Base-by-base conservation (phyloP, 78 protist genomes). In the Guillardia theta region DNA sequence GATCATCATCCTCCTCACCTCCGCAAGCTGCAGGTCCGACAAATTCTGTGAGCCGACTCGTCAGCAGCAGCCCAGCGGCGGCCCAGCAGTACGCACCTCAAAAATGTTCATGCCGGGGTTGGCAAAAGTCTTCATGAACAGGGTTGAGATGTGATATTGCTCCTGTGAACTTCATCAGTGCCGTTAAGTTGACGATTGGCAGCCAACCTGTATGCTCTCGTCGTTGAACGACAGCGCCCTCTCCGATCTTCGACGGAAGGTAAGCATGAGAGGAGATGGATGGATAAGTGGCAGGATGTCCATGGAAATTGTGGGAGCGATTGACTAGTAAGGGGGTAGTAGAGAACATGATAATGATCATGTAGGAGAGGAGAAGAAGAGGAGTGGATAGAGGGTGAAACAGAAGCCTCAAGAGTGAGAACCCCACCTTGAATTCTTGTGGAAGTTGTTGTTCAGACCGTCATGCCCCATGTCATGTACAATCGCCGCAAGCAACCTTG, bases 391-490 rank as follows among this genome's bases (percentile, higher is more conserved):
- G 70, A 24, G 70, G n/a, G n/a, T n/a, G n/a, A n/a, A n/a, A n/a
- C n/a, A n/a, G n/a, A n/a, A n/a, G n/a, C n/a, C n/a, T n/a, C n/a
- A n/a, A n/a, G n/a, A n/a, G n/a, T n/a, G n/a, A n/a, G n/a, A n/a
- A n/a, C n/a, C n/a, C n/a, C n/a, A n/a, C n/a, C n/a, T n/a, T n/a
- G n/a, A 19, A n/a, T 70, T 70, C 44, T 70, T 27, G 87, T 70
- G 87, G 87, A 37, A 70, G 45, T 36, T 27, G 87, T 70, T 70
- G 87, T 70, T 70, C 47, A 70, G 87, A 15, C 87, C 87, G 87
- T 70, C 87, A 43, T 70, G 87, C n/a, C 41, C 87, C 0, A 43
- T 36, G 87, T 70, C 87, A 43, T 70, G 87, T 37, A 70, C 37
- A 27, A 70, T 70, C n/a, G 87, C 87, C 3, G 87, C 33, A 10